phyloP scores from a whole-genome alignment of 2,329 filamentous ascomycete species.

The Xylariaceae sp. region DNA sequence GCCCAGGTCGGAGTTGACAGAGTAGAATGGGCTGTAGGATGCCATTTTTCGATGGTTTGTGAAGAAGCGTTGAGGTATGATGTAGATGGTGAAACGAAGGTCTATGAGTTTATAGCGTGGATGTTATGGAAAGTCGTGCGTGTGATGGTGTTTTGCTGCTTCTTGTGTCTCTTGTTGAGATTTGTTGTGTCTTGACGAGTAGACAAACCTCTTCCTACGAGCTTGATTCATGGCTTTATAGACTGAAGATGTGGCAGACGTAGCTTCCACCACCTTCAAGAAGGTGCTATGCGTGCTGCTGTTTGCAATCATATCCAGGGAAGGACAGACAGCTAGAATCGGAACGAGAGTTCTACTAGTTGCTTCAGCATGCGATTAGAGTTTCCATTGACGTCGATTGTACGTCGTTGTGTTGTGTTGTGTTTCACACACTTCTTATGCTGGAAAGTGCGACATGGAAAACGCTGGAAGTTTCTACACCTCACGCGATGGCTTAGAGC shows the following conservation, averaged over 20 bases:
- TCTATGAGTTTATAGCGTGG: constrained; percentile 31
- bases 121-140: constrained; percentile 18
- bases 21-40: constrained; percentile 44
- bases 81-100: no score
- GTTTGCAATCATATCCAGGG: constrained; percentile 18
- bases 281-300: constrained; percentile 14
- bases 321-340: constrained; percentile 24
- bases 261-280: constrained; percentile 26
- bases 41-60: no score
- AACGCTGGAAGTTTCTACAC: constrained; percentile 26
- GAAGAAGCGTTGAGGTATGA: no score
- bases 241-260: constrained; percentile 7
- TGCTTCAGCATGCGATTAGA: not conserved
- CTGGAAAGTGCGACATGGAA: no score
- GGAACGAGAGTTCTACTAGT: constrained; percentile 14
- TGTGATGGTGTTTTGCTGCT: not conserved
- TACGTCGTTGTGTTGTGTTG: not conserved
- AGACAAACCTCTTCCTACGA: constrained; percentile 12
- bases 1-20: constrained; percentile 39
- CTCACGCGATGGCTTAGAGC: not conserved
- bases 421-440: constrained; percentile 15
- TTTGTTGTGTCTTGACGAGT: constrained; percentile 27
- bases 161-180: constrained; percentile 12
- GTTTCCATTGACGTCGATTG: constrained; percentile 4
- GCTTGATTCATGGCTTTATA: constrained; percentile 29